Evolutionary conservation across 352 stramenopile genomes (phyloP), one percentile per base, ranked within the genome.

Genomic region (Globisporangium carolinianum): DNA sequence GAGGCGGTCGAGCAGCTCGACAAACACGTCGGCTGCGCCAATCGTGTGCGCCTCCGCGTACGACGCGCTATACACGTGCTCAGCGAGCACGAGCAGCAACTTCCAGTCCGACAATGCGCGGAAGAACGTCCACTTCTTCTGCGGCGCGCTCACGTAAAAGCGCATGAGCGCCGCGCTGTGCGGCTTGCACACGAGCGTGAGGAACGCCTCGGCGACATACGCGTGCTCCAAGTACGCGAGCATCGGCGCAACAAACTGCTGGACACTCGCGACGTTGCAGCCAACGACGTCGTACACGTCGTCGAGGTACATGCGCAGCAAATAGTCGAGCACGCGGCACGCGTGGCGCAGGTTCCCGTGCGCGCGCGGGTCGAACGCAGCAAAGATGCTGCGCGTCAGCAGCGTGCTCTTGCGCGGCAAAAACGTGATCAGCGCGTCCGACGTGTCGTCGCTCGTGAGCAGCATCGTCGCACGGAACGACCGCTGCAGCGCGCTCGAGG

Each of bases 61-160:
- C 51, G 73, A 56, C 9, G 69, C 65, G 49, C 71, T 81, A 63
- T 76, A 90, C 43, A 96, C 83, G 58, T 92, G 87, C 51, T 87
- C 63, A 1, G 82, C 82, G 51, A 97, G 71, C 53, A 93, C 73
- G 12, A 96, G 65, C 60, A 97, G 68, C 58, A 97, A 56, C 43
- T 95, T 94, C 83, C 88, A 96, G 52, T 97, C 88, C 36, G 87
- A 73, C 37, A 97, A 59, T 6, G 80, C 69, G 39, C 78, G 71
- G 71, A 94, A 97, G 58, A 97, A 91, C 51, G 80, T 69, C 86
- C 87, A 96, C 60, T 96, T 96, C 51, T 87, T 91, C 49, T 78
- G 73, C 6, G 83, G 79, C 39, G 81, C 83, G 9, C 65, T 77
- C 24, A 66, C 18, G 58, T 94, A 94, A 53, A 83, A 87, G 41